A percentile compares a stretch with the other conserved stretches of the same genome.
These are phyloP conservation scores for Mentha longifolia DNA, from an alignment of 257 asterid genomes.

Conservation along the genomic window DNA sequence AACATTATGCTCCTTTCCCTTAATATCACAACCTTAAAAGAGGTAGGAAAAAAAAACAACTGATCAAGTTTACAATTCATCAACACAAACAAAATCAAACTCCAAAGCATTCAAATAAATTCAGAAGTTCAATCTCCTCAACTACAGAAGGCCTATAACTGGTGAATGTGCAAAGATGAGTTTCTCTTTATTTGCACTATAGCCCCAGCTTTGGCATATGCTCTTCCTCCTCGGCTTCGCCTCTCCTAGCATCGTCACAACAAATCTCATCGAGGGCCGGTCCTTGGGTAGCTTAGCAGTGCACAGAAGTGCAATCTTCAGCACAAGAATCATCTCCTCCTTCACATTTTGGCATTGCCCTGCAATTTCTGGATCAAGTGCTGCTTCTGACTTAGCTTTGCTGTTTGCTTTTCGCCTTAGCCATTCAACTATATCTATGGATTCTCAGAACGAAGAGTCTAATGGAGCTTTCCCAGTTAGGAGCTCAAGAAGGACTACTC, in stretches of 20 bases:
- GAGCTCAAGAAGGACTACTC: constrained; percentile 84
- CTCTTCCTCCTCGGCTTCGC: constrained; percentile 87
- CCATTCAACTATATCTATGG: constrained; percentile 74
- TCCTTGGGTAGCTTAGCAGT: constrained; percentile 84
- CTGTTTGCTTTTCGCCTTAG: constrained; percentile 47
- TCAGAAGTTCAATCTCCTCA: constrained; percentile 21
- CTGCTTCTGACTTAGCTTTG: constrained; percentile 38
- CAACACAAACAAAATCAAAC: constrained; percentile 26
- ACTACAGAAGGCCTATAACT: constrained; percentile 69
- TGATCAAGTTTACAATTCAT: constrained; percentile 20
- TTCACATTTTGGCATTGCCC: constrained; percentile 68
- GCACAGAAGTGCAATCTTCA: constrained; percentile 74
- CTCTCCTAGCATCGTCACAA: constrained; percentile 79
- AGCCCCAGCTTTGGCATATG: constrained; percentile 70
- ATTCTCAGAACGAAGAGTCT: constrained; percentile 67
- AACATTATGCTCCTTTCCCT: constrained; percentile 2
- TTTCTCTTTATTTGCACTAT: constrained; percentile 59
- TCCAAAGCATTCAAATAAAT: constrained; percentile 35
- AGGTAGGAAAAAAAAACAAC: not conserved
- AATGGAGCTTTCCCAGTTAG: constrained; percentile 66
- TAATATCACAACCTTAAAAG: not conserved
- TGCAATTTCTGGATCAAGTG: constrained; percentile 64
- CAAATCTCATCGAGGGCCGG: constrained; percentile 81
- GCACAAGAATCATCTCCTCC: constrained; percentile 82
- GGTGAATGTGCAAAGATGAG: constrained; percentile 78